A percentile compares a stretch with the other conserved stretches of the same genome.
Conservation (phyloP, 2,329 filamentous ascomycete genomes). For the Ophioceras dolichostomum region DNA sequence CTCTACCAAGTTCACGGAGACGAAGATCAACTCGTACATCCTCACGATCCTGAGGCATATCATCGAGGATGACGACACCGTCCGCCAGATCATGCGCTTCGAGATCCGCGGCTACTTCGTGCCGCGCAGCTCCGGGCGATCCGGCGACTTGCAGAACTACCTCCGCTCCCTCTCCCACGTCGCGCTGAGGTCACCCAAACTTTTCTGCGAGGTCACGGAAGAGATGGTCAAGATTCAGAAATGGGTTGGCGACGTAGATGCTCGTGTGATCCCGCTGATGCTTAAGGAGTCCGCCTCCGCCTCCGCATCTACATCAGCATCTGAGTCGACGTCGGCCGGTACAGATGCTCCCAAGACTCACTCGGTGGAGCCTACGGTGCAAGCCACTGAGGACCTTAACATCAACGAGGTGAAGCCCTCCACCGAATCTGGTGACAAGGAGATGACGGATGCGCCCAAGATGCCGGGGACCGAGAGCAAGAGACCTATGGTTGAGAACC, state of each 20-base stretch:
- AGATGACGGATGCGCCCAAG: slow-evolving; percentile 55
- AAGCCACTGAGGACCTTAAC: slow-evolving; percentile 30
- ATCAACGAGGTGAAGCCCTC: slow-evolving; percentile 45
- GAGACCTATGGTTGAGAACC: slow-evolving; percentile 76
- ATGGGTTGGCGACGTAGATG: slow-evolving; percentile 28
- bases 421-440: slow-evolving; percentile 46
- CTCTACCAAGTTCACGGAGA: slow-evolving; percentile 56
- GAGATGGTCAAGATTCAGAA: slow-evolving; percentile 67
- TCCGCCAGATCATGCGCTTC: slow-evolving; percentile 82
- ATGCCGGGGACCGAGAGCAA: slow-evolving; percentile 51
- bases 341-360: slow-evolving; percentile 19
- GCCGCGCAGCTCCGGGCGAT: slow-evolving; percentile 34
- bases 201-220: slow-evolving; percentile 80
- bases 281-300: slow-evolving; percentile 23
- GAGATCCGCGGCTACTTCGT: slow-evolving; percentile 77
- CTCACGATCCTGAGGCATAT: slow-evolving; percentile 86
- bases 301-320: not conserved
- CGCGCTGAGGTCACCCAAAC: slow-evolving; percentile 66
- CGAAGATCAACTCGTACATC: slow-evolving; percentile 46
- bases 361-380: slow-evolving; percentile 29
- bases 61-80: slow-evolving; percentile 82
- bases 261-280: slow-evolving; percentile 21
- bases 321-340: not conserved
- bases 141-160: slow-evolving; percentile 59
- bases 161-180: slow-evolving; percentile 67